phyloP scores from a whole-genome alignment of 768 basidiomycete genomes.

The Epithele typhae region DNA sequence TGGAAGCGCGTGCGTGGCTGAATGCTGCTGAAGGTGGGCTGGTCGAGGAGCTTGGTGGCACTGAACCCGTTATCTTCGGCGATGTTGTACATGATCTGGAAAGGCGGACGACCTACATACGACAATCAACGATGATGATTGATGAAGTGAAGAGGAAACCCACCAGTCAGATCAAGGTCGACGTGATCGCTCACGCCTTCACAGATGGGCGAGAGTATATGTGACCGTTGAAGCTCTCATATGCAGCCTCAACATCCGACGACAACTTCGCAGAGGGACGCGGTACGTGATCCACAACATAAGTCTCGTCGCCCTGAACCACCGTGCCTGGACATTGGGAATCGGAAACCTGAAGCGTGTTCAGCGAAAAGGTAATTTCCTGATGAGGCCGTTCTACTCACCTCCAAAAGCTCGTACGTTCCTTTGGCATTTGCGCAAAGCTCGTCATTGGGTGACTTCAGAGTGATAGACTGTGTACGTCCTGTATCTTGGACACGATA shows the following conservation, averaged over 20 bases:
- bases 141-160: background rate
- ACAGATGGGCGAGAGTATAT: slow-evolving; percentile 75
- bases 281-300: slow-evolving; percentile 74
- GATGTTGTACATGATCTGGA: slow-evolving; percentile 89
- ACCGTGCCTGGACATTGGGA: slow-evolving; percentile 82
- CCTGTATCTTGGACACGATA: slow-evolving; percentile 54
- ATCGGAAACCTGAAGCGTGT: slow-evolving; percentile 58
- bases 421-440: slow-evolving; percentile 75
- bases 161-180: slow-evolving; percentile 78
- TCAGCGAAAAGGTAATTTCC: background rate
- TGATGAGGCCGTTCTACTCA: slow-evolving; percentile 7
- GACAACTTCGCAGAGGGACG: slow-evolving; percentile 72
- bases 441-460: slow-evolving; percentile 64
- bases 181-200: slow-evolving; percentile 79
- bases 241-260: slow-evolving; percentile 47
- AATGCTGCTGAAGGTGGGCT: slow-evolving; percentile 81
- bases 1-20: slow-evolving; percentile 78
- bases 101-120: slow-evolving; percentile 75
- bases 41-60: slow-evolving; percentile 66
- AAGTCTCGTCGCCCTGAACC: slow-evolving; percentile 52
- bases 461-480: slow-evolving; percentile 34
- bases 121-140: background rate
- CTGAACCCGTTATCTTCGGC: slow-evolving; percentile 65
- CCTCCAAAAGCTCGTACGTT: slow-evolving; percentile 68
- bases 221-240: slow-evolving; percentile 67